Evolutionary conservation across 2,329 filamentous ascomycete species (phyloP).

Genomic region (Aspergillus costaricaensis): DNA sequence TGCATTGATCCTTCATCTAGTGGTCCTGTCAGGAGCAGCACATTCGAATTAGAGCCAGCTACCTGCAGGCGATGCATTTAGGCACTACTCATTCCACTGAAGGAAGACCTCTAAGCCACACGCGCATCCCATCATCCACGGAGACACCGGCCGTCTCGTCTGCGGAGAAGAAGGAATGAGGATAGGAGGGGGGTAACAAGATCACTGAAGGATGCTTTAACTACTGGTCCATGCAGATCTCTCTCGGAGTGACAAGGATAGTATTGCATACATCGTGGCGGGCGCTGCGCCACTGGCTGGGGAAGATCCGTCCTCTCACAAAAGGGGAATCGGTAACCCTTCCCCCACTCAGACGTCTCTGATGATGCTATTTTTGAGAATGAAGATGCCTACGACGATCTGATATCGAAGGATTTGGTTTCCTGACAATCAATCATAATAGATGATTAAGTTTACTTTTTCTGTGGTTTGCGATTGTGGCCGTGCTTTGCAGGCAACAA

Average conservation of each 20-base stretch:
- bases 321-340: neutral
- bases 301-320: neutral
- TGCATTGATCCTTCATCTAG: too few relatives aligned
- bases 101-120: neutral
- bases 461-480: neutral
- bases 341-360: neutral
- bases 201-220: neutral
- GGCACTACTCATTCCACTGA: neutral
- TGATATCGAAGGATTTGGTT: neutral
- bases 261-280: neutral
- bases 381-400: neutral
- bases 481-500: neutral
- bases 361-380: conserved; percentile 1
- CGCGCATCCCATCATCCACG: neutral
- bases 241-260: neutral
- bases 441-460: neutral
- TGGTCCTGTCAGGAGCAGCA: too few relatives aligned
- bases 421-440: neutral
- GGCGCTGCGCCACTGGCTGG: conserved; percentile 13
- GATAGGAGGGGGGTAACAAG: neutral
- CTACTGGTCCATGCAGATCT: conserved; percentile 10
- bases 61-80: neutral
- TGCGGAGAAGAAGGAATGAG: neutral
- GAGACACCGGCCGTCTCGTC: neutral
- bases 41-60: too few relatives aligned